Evolutionary conservation across 1,284 basidiomycete species (phyloP), one percentile per base, ranked within the genome.

Genomic region (Psilocybe mexicana): DNA sequence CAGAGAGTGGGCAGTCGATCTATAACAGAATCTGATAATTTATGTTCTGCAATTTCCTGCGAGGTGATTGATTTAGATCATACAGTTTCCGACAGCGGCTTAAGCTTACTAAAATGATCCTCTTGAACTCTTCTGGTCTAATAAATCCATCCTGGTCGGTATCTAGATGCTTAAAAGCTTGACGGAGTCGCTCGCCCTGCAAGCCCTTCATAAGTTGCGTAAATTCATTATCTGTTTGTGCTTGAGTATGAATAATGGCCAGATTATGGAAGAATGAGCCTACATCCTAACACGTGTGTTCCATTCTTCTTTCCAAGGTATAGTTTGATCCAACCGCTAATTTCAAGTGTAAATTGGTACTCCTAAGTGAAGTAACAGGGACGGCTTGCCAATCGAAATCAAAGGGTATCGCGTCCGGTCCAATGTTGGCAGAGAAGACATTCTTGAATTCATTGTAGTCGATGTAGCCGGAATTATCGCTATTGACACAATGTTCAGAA

Each of bases 191-290:
- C 75, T 98, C 95, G 67, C 94, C 95, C 78, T 96, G 95, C 60
- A 97, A 83, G 45, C 94, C 95, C 75, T 96, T 97, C 93, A 98
- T 96, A 62, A 98, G 78, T 76, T 94, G 93, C 36, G 94, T 96
- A 76, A 97, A 97, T 75, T 97, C 94, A 71, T 91, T 90, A 76
- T 94, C 92, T 94, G 4, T 56, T 57, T 48, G 66, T 53, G 57
- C 54, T 14, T 43, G 28, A 45, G 51, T 40, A 8, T 33, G 28
- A 4, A 5, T 24, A 42, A 23, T 42, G 24, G 28, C 4, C 18
- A 47, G 36, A 40, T 25, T 4, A 11, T 43, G 18, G n/a, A 43
- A 48, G 36, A 11, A 42, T 12, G 43, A 35, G 81, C 89, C 69
- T 70, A 93, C 94, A 98, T 74, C 93, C 94, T 54, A 98, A 81